Conservation (phyloP, 495 filamentous ascomycete genomes). For the Penicillium coprophilum region DNA sequence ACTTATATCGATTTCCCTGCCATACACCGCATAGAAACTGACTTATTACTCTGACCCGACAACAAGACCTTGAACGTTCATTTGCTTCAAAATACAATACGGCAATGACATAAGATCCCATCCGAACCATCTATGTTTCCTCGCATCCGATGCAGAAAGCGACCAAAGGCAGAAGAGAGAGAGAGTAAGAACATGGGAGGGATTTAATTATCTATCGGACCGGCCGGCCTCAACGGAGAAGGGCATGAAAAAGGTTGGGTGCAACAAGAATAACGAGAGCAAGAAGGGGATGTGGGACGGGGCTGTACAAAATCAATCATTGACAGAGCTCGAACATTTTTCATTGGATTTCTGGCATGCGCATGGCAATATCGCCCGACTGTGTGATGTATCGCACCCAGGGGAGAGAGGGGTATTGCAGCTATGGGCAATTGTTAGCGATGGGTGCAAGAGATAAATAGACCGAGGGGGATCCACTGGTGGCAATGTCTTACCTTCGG, state of each 20-base stretch:
- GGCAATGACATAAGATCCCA: neutral
- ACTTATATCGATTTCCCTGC: neutral
- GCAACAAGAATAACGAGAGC: conserved; percentile 8
- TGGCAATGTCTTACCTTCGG: conserved; percentile 73
- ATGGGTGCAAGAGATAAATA: neutral
- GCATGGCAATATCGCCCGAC: conserved; percentile 90
- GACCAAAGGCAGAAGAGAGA: conserved; percentile 1
- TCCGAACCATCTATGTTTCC: conserved; percentile 6
- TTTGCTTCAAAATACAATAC: neutral
- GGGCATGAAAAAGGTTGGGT: conserved; percentile 3
- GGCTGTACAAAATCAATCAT: conserved; percentile 34
- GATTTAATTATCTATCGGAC: conserved; percentile 39
- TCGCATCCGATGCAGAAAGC: conserved; percentile 7
- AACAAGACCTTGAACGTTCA: neutral
- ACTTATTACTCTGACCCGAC: neutral
- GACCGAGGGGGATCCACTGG: neutral
- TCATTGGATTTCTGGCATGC: conserved; percentile 83
- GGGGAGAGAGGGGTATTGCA: conserved; percentile 97
- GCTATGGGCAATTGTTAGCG: conserved; percentile 44
- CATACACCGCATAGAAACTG: neutral
- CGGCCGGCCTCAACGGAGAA: conserved; percentile 34
- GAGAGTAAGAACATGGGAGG: conserved; percentile 6
- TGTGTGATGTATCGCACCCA: conserved; percentile 99
- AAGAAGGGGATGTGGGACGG: conserved; percentile 11
- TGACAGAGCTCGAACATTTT: conserved; percentile 8